A percentile compares a stretch with the other conserved stretches of the same genome.
phyloP scores from a whole-genome alignment of 352 stramenopile species.

The Globisporangium barbulae region DNA sequence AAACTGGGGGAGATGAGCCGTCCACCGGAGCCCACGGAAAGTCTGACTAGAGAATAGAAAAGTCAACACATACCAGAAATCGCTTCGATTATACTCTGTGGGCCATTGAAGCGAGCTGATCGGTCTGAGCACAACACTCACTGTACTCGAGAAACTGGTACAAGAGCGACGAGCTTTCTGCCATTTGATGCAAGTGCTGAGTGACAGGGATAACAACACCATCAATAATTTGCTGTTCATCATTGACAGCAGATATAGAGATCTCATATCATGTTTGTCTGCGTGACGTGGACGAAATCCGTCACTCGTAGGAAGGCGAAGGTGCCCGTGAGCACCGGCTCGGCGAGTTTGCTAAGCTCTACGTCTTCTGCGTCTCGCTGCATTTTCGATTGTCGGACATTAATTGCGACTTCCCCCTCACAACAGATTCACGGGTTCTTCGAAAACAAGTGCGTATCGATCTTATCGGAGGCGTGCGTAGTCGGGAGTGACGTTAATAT shows the following conservation, averaged over 20 bases:
- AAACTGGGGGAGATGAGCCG: too few species aligned
- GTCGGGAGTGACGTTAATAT: too few species aligned
- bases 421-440: too few species aligned
- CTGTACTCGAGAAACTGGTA: slow-evolving; percentile 25
- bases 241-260: not conserved
- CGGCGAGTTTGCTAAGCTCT: slow-evolving; percentile 38
- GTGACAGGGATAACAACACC: not conserved
- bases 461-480: too few species aligned
- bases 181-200: slow-evolving; percentile 6
- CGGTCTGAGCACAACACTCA: slow-evolving; percentile 2
- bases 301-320: slow-evolving; percentile 23
- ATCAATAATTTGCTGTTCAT: not conserved
- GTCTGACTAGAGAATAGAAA: not conserved
- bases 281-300: slow-evolving; percentile 32
- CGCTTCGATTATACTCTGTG: too few species aligned
- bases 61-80: too few species aligned
- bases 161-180: slow-evolving; percentile 24
- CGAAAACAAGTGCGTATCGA: too few species aligned
- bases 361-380: not conserved
- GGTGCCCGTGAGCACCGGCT: slow-evolving; percentile 24
- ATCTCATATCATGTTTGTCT: slow-evolving; percentile 30
- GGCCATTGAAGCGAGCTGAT: too few species aligned
- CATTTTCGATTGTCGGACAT: too few species aligned
- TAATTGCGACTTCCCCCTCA: too few species aligned
- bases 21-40: not conserved